Conservation (phyloP, 371 early-diverging fungal genomes). For the Nematocida parisii region DNA sequence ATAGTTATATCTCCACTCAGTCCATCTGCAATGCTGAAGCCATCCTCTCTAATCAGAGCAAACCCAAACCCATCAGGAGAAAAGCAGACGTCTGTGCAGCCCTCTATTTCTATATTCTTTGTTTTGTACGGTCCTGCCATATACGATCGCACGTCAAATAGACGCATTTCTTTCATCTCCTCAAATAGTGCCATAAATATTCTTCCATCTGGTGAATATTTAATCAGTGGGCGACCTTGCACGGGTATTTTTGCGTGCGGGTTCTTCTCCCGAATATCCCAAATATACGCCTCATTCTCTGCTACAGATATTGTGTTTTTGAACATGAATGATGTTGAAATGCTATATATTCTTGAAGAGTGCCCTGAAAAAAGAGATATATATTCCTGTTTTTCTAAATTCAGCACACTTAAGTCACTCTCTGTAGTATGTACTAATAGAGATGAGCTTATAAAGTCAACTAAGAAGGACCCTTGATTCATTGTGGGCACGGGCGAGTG, state of each 20-base stretch:
- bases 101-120: constrained; percentile 8
- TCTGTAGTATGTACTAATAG: constrained; percentile 13
- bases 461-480: neutral
- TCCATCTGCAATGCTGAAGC: constrained; percentile 11
- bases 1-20: constrained; percentile 13
- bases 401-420: neutral
- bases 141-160: constrained; percentile 52
- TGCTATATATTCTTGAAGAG: constrained; percentile 19
- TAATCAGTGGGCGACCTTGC: neutral
- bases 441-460: neutral
- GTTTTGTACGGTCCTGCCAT: constrained; percentile 47
- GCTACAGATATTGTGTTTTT: constrained; percentile 1
- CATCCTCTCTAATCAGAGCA: neutral
- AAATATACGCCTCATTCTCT: constrained; percentile 14
- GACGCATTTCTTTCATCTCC: constrained; percentile 41
- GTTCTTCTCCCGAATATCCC: constrained; percentile 41
- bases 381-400: constrained; percentile 26
- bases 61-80: constrained; percentile 26
- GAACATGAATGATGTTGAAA: constrained; percentile 22
- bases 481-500: neutral
- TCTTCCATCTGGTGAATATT: constrained; percentile 39
- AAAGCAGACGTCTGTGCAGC: constrained; percentile 11
- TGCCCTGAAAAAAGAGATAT: neutral
- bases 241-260: constrained; percentile 32
- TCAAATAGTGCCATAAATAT: constrained; percentile 34